phyloP scores from a whole-genome alignment of 257 asterid genomes.

The Forsythia viridissima region DNA sequence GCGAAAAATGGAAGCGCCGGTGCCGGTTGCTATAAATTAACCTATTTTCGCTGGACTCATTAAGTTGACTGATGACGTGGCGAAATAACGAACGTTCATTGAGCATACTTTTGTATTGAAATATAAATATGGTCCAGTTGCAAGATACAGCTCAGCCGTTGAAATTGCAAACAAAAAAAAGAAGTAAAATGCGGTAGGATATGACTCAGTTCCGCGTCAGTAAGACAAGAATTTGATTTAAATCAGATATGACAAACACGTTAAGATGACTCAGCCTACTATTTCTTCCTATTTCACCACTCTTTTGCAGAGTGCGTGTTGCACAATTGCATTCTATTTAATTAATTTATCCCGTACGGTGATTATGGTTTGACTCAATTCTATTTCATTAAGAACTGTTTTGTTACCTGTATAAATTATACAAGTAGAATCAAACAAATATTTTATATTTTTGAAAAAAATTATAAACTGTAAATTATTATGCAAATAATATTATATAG shows the following conservation, averaged over 20 bases:
- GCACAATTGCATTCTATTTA: not conserved
- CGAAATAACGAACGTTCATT: not conserved
- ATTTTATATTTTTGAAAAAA: too few relatives aligned
- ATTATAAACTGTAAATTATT: too few relatives aligned
- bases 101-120: not conserved
- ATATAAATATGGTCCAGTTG: not conserved
- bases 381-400: too few relatives aligned
- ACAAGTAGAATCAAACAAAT: too few relatives aligned
- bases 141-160: constrained; percentile 19
- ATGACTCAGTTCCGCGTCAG: constrained; percentile 60
- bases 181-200: constrained; percentile 29
- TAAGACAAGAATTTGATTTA: not conserved
- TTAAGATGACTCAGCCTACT: constrained; percentile 40
- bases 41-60: not conserved
- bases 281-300: not conserved
- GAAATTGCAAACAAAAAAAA: not conserved
- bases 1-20: not conserved
- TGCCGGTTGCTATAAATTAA: not conserved
- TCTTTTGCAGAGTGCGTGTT: not conserved
- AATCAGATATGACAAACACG: constrained; percentile 33
- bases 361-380: too few relatives aligned
- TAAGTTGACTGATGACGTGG: constrained; percentile 12
- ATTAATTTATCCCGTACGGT: not conserved
- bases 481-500: too few relatives aligned
- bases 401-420: too few relatives aligned